Conservation (phyloP, 768 basidiomycete species). For the Pleurotus eryngii region DNA sequence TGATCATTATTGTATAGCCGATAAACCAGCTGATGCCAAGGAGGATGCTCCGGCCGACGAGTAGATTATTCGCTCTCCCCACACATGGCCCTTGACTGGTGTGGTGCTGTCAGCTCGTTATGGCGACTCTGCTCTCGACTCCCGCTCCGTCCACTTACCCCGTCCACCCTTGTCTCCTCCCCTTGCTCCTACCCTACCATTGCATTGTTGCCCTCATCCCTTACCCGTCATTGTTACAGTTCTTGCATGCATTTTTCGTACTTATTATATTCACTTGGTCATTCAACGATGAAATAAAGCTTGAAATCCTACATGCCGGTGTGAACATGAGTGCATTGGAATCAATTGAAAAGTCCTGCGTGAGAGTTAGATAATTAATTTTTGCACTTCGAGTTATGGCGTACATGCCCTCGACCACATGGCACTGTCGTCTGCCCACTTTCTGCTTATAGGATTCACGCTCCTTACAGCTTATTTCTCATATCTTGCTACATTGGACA, state of each 20-base stretch:
- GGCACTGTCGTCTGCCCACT: constrained; percentile 9
- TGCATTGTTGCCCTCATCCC: constrained; percentile 8
- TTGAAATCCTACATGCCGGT: not conserved
- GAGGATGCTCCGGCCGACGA: constrained; percentile 71
- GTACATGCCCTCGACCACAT: not conserved
- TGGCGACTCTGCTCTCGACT: constrained; percentile 18
- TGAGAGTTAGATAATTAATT: not conserved
- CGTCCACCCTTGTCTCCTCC: constrained; percentile 20
- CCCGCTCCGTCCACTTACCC: constrained; percentile 22
- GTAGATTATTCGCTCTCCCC: constrained; percentile 31
- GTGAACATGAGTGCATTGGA: not conserved
- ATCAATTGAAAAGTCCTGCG: no score
- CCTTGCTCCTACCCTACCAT: constrained; percentile 6
- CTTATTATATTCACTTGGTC: constrained; percentile 8
- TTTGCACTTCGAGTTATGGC: not conserved
- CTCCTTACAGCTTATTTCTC: constrained; percentile 31
- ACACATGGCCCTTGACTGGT: not conserved
- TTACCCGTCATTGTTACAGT: constrained; percentile 4
- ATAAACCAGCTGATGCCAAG: constrained; percentile 69
- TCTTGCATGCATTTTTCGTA: constrained; percentile 8
- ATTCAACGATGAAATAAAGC: not conserved
- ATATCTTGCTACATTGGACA: constrained; percentile 41
- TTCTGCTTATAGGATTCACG: constrained; percentile 34
- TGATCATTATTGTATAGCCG: constrained; percentile 33
- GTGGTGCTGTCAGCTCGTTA: constrained; percentile 12